phyloP scores from a whole-genome alignment of 179 eudicot genomes.

The Corrigiola litoralis region DNA sequence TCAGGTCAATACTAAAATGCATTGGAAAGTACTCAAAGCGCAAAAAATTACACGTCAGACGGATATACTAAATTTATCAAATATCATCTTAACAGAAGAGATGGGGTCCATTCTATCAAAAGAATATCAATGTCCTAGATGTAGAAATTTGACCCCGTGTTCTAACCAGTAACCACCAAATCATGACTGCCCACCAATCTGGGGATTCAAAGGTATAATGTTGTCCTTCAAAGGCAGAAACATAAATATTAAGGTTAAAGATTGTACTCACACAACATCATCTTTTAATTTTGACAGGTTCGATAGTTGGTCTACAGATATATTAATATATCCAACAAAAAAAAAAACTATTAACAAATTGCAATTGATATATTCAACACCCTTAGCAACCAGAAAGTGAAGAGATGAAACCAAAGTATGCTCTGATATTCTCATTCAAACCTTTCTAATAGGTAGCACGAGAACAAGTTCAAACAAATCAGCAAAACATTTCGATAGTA shows the following conservation, averaged over 20 bases:
- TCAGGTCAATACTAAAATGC: constrained; percentile 1
- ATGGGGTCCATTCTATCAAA: too few species aligned
- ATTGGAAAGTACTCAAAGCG: not conserved
- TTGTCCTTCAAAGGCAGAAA: too few species aligned
- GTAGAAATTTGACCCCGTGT: not conserved
- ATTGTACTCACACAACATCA: too few species aligned
- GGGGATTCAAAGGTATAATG: not conserved
- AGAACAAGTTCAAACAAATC: not conserved
- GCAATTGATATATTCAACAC: too few species aligned
- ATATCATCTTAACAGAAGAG: too few species aligned
- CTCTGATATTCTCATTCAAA: not conserved
- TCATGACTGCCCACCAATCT: not conserved
- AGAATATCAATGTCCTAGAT: not conserved
- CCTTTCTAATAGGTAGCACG: not conserved
- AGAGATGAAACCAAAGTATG: too few species aligned
- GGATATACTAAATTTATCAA: not conserved
- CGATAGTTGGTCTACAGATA: too few species aligned
- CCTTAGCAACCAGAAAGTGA: too few species aligned
- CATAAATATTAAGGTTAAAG: too few species aligned
- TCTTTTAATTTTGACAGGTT: too few species aligned
- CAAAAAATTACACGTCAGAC: not conserved
- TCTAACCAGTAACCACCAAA: not conserved
- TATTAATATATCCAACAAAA: too few species aligned
- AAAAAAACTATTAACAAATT: too few species aligned
- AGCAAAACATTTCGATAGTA: not conserved